phyloP scores from a whole-genome alignment of 2,329 filamentous ascomycete species.

The Penicillium sp. region DNA sequence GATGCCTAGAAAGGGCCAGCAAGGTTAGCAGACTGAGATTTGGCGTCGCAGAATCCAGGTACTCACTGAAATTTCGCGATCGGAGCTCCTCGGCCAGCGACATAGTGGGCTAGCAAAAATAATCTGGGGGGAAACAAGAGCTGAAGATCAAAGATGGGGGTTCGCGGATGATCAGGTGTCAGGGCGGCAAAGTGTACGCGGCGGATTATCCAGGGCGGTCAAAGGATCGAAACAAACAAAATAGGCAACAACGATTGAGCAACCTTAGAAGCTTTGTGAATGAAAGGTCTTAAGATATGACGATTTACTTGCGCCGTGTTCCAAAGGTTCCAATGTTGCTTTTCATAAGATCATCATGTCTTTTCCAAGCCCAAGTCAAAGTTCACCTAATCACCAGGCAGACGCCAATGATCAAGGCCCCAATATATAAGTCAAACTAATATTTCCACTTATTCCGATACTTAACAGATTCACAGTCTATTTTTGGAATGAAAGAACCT shows the following conservation, averaged over 20 bases:
- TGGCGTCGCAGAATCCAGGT: conserved; percentile 11
- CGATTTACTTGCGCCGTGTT: background rate
- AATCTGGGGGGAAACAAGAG: background rate
- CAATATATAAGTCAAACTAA: background rate
- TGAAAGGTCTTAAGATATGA: background rate
- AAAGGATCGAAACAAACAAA: conserved; percentile 8
- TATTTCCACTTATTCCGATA: background rate
- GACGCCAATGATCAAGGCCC: background rate
- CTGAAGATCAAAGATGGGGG: conserved; percentile 3
- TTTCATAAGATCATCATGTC: background rate
- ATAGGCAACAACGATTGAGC: background rate
- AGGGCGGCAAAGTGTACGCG: conserved; percentile 11
- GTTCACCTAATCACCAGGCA: background rate
- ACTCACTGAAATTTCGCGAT: conserved; percentile 66
- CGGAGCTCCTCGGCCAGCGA: conserved; percentile 62
- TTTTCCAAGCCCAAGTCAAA: background rate
- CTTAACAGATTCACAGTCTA: background rate
- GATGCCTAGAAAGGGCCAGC: conserved; percentile 53
- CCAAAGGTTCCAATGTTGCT: background rate
- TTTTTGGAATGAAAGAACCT: background rate
- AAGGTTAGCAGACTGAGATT: conserved; percentile 25
- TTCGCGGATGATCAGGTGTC: conserved; percentile 11
- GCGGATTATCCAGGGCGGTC: conserved; percentile 7
- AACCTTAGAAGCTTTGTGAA: background rate
- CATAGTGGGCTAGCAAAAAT: conserved; percentile 44